phyloP scores from a whole-genome alignment of 495 filamentous ascomycete genomes.

The Trichoderma reesei region DNA sequence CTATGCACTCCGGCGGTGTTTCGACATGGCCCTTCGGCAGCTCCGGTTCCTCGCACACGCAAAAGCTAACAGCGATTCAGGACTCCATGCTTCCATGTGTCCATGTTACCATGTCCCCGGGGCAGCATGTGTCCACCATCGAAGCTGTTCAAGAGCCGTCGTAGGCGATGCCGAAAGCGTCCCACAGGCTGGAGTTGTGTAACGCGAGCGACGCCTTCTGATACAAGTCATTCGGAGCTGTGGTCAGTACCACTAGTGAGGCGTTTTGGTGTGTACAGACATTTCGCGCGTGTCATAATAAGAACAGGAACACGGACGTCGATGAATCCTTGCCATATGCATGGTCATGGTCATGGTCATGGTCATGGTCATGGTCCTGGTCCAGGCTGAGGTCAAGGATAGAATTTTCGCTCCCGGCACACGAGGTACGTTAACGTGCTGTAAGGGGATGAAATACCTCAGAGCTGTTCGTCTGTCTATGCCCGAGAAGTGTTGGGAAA shows the following conservation, averaged over 20 bases:
- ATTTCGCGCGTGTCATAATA: too few species aligned
- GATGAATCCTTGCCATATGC: background rate
- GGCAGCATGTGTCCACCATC: too few species aligned
- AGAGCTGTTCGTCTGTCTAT: too few species aligned
- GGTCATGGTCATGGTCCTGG: too few species aligned
- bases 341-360: background rate
- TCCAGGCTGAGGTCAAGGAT: background rate
- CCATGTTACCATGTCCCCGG: too few species aligned
- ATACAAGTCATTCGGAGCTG: background rate
- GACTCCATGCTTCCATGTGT: background rate
- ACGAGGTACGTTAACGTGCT: background rate
- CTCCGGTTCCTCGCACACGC: background rate
- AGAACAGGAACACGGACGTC: background rate
- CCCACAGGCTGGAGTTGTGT: background rate
- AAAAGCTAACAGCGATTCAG: background rate
- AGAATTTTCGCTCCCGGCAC: background rate
- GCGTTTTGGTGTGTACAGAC: too few species aligned
- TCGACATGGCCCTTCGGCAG: background rate
- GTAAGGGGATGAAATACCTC: too few species aligned
- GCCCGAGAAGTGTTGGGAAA: too few species aligned
- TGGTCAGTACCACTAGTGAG: too few species aligned
- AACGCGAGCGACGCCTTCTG: background rate
- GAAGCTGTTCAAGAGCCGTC: background rate
- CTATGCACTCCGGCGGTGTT: background rate
- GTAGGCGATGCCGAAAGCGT: slow-evolving; percentile 2